Base-by-base conservation (phyloP, 495 filamentous ascomycete genomes). In the Pyrenula aspistea region DNA sequence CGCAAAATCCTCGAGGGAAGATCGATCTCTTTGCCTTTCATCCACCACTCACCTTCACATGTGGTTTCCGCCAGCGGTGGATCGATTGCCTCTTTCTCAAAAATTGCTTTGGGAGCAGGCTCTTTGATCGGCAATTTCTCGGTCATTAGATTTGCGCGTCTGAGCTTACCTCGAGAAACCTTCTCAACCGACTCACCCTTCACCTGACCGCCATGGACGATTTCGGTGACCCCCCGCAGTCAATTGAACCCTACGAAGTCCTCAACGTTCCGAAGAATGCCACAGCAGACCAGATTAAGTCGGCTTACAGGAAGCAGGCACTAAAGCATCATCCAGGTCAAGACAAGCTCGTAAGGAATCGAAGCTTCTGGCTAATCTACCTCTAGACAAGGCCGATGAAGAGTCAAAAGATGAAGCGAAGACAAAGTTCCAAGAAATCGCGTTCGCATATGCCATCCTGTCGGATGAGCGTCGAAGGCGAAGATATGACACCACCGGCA, bases 381-480 rank as follows among this genome's bases (percentile, higher is more conserved):
- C 4, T 42, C 8, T 49, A 86, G 91, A 95, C 75, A 95, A 96
- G 67, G 86, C 82, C 15, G 53, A 79, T 49, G 71, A 78, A 1
- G 75, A 81, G 31, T 67, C 80, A 31, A 87, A 85, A 63, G 76
- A 81, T 10, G 71, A 77, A 54, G 91, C 94, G 8, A 83, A 93
- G 60, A 66, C 73, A 53, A 83, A 79, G 36, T 98, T 98, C 75
- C 93, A 97, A 66, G 73, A 83, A 54, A 83, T 97, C 61, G 93
- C 91, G 10, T 91, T 96, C 59, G 91, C 94, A 49, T 95, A 97
- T 64, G 90, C 88, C 19, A 84, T 98, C 51, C 82, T 98, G 51
- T 96, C 89, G 23, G 88, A 95, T 57, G 72, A 81, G 10, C 72
- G 75, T 2, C 82, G 91, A 25, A 86, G 92, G 54, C 80, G 79